Base-by-base conservation (phyloP, 2,329 filamentous ascomycete species). In the Aspergillus sp. region DNA sequence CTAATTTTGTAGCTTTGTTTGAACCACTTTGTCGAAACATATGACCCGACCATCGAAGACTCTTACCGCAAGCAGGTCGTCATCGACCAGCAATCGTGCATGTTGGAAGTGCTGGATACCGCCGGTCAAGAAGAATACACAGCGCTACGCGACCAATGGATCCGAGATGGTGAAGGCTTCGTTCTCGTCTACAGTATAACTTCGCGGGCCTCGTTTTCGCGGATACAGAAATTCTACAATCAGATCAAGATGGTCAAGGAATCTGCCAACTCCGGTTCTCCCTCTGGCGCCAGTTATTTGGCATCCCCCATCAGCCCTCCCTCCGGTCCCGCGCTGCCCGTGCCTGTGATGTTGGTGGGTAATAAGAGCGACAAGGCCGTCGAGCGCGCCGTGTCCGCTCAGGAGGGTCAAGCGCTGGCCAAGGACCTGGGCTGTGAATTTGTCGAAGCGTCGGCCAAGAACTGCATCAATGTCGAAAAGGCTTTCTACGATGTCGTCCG, bases 111-210 rank as follows among this genome's bases (percentile, higher is more conserved):
- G 46, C 82, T 96, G 62, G 93, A 98, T 73, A 98, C 93, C 47
- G 93, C 93, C 45, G 93, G 93, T 49, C 93, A 98, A 70, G 93
- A 98, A 74, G 93, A 98, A 74, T 98, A 97, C 73, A 96, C 91
- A 54, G 93, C 93, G 42, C 76, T 97, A 62, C 82, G 93, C 64
- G 93, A 97, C 69, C 93, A 97, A 75, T 97, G 91, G 91, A 97
- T 97, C 68, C 84, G 93, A 60, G 91, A 97, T 65, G 91, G 93
- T 57, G 93, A 98, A 70, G 93, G 93, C 17, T 97, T 97, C 66
- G 88, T 98, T 25, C 79, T 98, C 52, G 93, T 98, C 56, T 97
- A 98, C 77, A 95, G 90, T 75, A 97, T 98, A 72, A 95, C 93
- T 12, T 97, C 91, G 45, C 86, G 93, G 62, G 90, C 90, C 30